A percentile compares a stretch with the other conserved stretches of the same genome.
These are phyloP conservation scores for Leucocoprinus birnbaumii DNA, from an alignment of 768 basidiomycete genomes.

Conservation along the genomic window DNA sequence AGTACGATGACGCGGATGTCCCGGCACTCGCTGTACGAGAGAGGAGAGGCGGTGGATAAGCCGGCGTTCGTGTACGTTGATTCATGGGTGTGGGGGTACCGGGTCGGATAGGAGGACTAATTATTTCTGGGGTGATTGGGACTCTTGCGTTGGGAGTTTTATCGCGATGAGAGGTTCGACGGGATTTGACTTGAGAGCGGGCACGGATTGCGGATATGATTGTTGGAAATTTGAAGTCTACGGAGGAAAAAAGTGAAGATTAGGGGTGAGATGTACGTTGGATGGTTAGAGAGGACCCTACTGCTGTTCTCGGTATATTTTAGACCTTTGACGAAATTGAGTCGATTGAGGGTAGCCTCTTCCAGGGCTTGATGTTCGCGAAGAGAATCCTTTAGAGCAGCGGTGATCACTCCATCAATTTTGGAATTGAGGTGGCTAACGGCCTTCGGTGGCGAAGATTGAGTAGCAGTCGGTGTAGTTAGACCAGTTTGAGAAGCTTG, in stretches of 20 bases:
- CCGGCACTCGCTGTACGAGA: background rate
- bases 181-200: background rate
- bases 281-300: background rate
- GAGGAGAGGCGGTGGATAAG: background rate
- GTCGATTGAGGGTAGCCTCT: background rate
- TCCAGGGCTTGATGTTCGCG: background rate
- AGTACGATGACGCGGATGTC: background rate
- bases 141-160: too few relatives aligned
- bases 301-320: conserved; percentile 2
- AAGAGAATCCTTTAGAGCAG: background rate
- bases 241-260: background rate
- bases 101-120: background rate
- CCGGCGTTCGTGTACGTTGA: too few relatives aligned
- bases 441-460: background rate
- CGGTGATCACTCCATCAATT: background rate
- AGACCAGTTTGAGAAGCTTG: background rate
- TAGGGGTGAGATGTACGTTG: too few relatives aligned
- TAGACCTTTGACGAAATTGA: conserved; percentile 4
- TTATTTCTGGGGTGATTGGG: background rate
- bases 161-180: too few relatives aligned
- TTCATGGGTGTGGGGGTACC: too few relatives aligned
- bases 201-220: background rate
- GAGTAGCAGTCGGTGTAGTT: background rate
- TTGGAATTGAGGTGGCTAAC: background rate
- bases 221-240: conserved; percentile 2